Percentiles rank a stretch among this genome's conserved stretches.
Conservation (phyloP, 2,329 filamentous ascomycete genomes). For the Clonostachys chloroleuca region DNA sequence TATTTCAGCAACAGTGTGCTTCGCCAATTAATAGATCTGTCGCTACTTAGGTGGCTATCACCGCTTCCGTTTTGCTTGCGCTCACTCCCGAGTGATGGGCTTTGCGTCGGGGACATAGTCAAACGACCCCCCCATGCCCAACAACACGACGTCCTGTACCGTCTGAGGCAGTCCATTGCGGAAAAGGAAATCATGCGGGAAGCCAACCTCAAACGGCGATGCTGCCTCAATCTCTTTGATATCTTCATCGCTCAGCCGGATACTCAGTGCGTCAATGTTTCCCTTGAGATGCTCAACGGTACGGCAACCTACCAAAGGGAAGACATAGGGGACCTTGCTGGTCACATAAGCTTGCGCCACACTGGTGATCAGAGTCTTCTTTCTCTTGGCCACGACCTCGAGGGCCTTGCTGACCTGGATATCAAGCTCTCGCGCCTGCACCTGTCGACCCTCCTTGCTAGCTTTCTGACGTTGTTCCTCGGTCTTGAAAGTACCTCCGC, state of each 20-base stretch:
- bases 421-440: slow-evolving; percentile 44
- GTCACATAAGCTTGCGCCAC: slow-evolving; percentile 69
- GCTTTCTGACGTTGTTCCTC: slow-evolving; percentile 21
- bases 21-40: no score
- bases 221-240: slow-evolving; percentile 62
- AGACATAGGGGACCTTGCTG: slow-evolving; percentile 67
- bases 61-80: slow-evolving; percentile 15
- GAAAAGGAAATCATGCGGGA: slow-evolving; percentile 59
- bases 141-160: slow-evolving; percentile 30
- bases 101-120: slow-evolving; percentile 40
- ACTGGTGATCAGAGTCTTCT: slow-evolving; percentile 37
- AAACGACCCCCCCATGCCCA: slow-evolving; percentile 39
- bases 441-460: slow-evolving; percentile 26
- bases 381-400: slow-evolving; percentile 42
- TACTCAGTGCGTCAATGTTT: slow-evolving; percentile 64
- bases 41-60: no score
- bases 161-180: slow-evolving; percentile 21
- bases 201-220: slow-evolving; percentile 59
- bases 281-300: slow-evolving; percentile 65
- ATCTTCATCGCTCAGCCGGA: slow-evolving; percentile 57
- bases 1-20: no score
- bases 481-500: slow-evolving; percentile 40
- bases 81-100: background rate
- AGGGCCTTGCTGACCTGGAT: slow-evolving; percentile 38
- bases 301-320: slow-evolving; percentile 62